Conservation (phyloP, 495 filamentous ascomycete genomes). For the Hypomontagnella submonticulosa region DNA sequence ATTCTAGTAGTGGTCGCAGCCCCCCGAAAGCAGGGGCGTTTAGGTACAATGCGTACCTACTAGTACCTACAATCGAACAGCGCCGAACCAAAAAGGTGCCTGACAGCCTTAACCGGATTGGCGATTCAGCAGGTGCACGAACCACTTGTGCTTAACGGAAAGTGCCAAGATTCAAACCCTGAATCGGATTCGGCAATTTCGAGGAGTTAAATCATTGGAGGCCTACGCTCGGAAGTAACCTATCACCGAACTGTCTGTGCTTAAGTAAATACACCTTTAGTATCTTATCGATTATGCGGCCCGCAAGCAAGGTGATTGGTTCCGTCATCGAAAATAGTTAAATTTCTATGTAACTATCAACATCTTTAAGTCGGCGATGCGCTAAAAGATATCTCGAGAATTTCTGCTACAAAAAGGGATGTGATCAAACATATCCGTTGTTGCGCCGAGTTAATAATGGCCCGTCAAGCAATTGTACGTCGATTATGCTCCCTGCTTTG, state of each 20-base stretch:
- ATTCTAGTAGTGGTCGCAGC: conserved; percentile 6
- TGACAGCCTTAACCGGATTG: conserved; percentile 13
- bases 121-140: conserved; percentile 6
- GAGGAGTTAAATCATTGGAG: conserved; percentile 24
- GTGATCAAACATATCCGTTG: conserved; percentile 1
- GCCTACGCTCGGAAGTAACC: conserved; percentile 25
- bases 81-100: conserved; percentile 27
- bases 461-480: conserved; percentile 47
- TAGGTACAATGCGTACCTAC: no score
- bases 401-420: conserved; percentile 13
- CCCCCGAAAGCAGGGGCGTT: conserved; percentile 17
- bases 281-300: conserved; percentile 28
- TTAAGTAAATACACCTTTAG: no score
- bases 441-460: conserved; percentile 31
- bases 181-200: conserved; percentile 21
- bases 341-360: conserved; percentile 28
- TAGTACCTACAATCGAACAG: conserved; percentile 33
- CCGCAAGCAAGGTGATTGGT: conserved; percentile 25
- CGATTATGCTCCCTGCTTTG: background rate
- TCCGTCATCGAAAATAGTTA: conserved; percentile 38
- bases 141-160: conserved; percentile 8
- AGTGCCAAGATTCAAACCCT: background rate
- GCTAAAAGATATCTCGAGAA: conserved; percentile 15
- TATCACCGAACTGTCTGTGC: conserved; percentile 12
- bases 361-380: conserved; percentile 22